Evolutionary conservation across 2,329 filamentous ascomycete genomes (phyloP), one percentile per base, ranked within the genome.

Genomic region (Venturia pyrina): DNA sequence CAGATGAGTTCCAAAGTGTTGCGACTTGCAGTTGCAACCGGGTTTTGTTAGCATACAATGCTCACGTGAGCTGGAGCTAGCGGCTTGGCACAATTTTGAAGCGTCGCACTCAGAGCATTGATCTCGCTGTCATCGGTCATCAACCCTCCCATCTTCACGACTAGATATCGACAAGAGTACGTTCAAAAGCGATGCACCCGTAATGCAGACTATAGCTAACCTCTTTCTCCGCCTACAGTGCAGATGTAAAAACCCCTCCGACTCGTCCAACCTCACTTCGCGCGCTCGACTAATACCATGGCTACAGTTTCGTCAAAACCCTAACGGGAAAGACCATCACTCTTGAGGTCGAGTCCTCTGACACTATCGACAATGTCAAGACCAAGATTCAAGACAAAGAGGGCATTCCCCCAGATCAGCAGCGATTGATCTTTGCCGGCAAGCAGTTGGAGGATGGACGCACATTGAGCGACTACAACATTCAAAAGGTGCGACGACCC

Each of bases 321-420:
- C 91, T 97, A 79, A 97, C 93, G 87, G 93, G 95, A 84, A 98
- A 98, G 91, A 98, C 93, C 82, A 97, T 98, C 87, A 98, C 95
- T 83, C 89, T 97, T 77, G 93, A 98, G 89, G 93, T 97, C 80
- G 93, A 97, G 89, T 96, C 92, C 78, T 91, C 88, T 78, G 93
- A 98, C 83, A 97, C 93, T 77, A 98, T 98, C 85, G 93, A 98
- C 88, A 98, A 97, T 88, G 93, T 98, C 83, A 98, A 98, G 89
- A 89, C 88, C 85, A 97, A 97, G 90, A 97, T 98, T 82, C 93
- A 97, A 85, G 93, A 97, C 84, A 97, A 97, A 90, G 93, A 97
- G 85, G 93, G 93, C 75, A 97, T 97, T 74, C 93, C 93, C 75
- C 93, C 93, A 72, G 93, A 97, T 83, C 93, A 97, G 82, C 93